Conservation (phyloP, 140 eudicot genomes). For the Stevia rebaudiana region DNA sequence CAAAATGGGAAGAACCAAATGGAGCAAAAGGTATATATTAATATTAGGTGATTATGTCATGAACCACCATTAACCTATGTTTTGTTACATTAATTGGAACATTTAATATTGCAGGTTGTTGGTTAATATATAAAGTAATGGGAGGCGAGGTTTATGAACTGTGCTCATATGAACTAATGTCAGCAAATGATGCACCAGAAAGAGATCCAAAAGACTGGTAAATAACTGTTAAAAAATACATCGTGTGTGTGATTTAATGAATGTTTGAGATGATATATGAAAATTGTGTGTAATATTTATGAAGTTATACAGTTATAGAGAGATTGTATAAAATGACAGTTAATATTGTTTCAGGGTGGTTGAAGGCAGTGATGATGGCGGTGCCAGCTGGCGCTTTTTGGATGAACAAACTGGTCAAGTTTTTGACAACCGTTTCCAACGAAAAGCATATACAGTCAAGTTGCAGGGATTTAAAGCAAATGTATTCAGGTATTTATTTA, state of each 20-base stretch:
- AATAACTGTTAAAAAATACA: neutral
- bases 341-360: conserved; percentile 46
- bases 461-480: conserved; percentile 45
- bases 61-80: neutral
- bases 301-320: conserved; percentile 5
- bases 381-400: conserved; percentile 68
- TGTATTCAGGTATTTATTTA: conserved; percentile 60
- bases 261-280: neutral
- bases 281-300: neutral
- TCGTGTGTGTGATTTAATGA: neutral
- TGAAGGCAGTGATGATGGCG: conserved; percentile 87
- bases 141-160: conserved; percentile 48
- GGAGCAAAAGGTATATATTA: conserved; percentile 93
- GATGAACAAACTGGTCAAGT: conserved; percentile 67
- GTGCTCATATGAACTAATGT: conserved; percentile 86
- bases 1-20: conserved; percentile 99
- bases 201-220: conserved; percentile 98
- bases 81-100: neutral
- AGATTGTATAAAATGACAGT: neutral
- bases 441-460: conserved; percentile 51
- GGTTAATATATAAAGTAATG: conserved; percentile 64
- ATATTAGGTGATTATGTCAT: neutral
- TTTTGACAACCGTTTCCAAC: conserved; percentile 68
- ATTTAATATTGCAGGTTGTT: conserved; percentile 57
- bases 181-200: conserved; percentile 96